These are phyloP conservation scores for Kodamaea restingae DNA, from an alignment of 805 yeast genomes.

Conservation along the genomic window DNA sequence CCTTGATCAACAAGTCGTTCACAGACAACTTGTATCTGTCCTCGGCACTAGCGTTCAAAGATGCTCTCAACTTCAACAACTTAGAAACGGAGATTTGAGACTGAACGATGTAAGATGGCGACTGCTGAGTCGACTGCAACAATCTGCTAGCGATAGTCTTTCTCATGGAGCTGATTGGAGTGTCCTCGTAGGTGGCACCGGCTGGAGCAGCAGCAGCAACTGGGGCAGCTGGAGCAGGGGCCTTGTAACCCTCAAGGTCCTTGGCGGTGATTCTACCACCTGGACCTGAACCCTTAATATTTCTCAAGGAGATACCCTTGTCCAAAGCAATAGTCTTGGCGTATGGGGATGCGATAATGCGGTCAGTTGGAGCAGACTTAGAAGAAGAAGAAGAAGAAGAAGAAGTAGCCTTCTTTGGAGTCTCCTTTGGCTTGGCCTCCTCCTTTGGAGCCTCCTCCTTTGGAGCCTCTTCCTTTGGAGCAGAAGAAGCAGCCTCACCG, in stretches of 20 bases:
- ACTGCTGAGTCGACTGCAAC: constrained; percentile 74
- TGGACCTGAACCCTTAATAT: constrained; percentile 90
- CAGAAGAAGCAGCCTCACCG: constrained; percentile 41
- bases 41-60: constrained; percentile 79
- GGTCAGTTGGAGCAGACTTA: constrained; percentile 41
- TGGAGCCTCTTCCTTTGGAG: constrained; percentile 37
- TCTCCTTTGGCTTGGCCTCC: constrained; percentile 15
- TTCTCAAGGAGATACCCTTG: constrained; percentile 81
- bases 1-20: constrained; percentile 92
- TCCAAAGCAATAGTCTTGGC: constrained; percentile 93
- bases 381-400: constrained; percentile 10
- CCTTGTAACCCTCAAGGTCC: constrained; percentile 75
- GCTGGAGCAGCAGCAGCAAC: constrained; percentile 47
- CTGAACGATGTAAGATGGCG: constrained; percentile 91
- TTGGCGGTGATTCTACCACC: constrained; percentile 88
- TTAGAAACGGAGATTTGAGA: constrained; percentile 84
- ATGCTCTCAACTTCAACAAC: constrained; percentile 84
- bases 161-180: constrained; percentile 89
- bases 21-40: constrained; percentile 89
- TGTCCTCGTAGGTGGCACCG: constrained; percentile 63
- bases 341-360: constrained; percentile 91
- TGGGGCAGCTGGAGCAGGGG: constrained; percentile 43
- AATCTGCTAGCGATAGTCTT: constrained; percentile 88
- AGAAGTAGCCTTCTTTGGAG: constrained; percentile 15
- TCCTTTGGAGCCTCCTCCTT: constrained; percentile 24